Conservation (phyloP, 2,329 filamentous ascomycete species). For the Pestalotiopsis sp. region DNA sequence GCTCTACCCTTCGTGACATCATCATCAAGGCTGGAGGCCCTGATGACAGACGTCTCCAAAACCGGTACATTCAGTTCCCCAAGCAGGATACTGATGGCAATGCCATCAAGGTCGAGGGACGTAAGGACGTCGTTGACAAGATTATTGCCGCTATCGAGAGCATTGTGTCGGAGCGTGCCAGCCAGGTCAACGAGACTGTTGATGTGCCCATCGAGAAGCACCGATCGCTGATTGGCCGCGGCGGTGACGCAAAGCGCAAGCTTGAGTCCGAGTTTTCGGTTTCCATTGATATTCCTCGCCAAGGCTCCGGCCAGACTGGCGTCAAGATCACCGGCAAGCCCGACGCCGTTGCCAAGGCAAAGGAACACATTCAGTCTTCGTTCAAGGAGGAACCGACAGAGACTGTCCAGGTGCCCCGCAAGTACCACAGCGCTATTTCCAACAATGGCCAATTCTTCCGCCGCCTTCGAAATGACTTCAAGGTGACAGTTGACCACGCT, state of each 20-base stretch:
- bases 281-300: constrained; percentile 86
- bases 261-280: constrained; percentile 87
- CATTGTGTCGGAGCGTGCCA: constrained; percentile 82
- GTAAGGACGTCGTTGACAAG: constrained; percentile 81
- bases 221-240: constrained; percentile 85
- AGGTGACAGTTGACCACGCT: constrained; percentile 89
- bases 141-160: constrained; percentile 81
- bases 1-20: constrained; percentile 82
- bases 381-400: constrained; percentile 88
- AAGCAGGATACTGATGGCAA: constrained; percentile 83
- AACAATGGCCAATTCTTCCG: constrained; percentile 96
- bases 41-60: constrained; percentile 79
- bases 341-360: constrained; percentile 80
- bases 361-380: constrained; percentile 78
- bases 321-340: constrained; percentile 85
- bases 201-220: constrained; percentile 92
- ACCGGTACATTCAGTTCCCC: constrained; percentile 92
- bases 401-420: constrained; percentile 80
- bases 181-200: constrained; percentile 75
- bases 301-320: constrained; percentile 80
- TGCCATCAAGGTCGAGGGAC: constrained; percentile 86
- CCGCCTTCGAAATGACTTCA: constrained; percentile 79
- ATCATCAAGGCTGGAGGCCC: constrained; percentile 88
- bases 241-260: constrained; percentile 82
- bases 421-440: constrained; percentile 80